A percentile compares a stretch with the other conserved stretches of the same genome.
These are phyloP conservation scores for Andrographis paniculata DNA, from an alignment of 305 asterid genomes.

Conservation along the genomic window DNA sequence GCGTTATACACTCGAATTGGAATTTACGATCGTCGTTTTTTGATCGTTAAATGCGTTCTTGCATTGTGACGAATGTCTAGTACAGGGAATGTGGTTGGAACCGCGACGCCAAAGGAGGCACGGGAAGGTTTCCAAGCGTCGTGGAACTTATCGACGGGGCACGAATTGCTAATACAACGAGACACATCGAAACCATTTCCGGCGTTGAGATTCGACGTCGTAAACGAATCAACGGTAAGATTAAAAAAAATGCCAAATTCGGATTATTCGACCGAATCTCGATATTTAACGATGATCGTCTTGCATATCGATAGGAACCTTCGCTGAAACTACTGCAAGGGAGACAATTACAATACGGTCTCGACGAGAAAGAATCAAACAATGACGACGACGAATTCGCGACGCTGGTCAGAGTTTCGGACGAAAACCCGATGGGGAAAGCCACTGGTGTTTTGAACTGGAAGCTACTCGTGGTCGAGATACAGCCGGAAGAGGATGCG, in stretches of 20 bases:
- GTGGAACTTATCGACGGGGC: slow-evolving; percentile 73
- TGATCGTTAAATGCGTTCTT: slow-evolving; percentile 15
- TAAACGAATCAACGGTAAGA: slow-evolving; percentile 35
- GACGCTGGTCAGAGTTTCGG: slow-evolving; percentile 58
- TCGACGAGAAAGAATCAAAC: slow-evolving; percentile 19
- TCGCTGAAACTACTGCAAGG: slow-evolving; percentile 56
- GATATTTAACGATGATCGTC: background rate
- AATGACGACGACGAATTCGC: slow-evolving; percentile 49
- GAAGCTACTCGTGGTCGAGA: slow-evolving; percentile 57
- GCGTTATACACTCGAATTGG: too few species aligned
- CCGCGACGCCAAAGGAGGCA: slow-evolving; percentile 74
- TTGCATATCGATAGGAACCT: background rate
- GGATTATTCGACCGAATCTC: background rate
- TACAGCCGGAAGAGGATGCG: slow-evolving; percentile 79
- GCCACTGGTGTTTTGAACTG: slow-evolving; percentile 89
- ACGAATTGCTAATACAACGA: slow-evolving; percentile 43
- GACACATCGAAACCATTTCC: slow-evolving; percentile 33
- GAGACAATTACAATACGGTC: slow-evolving; percentile 56
- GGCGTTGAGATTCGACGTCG: slow-evolving; percentile 38
- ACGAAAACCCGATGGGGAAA: slow-evolving; percentile 60
- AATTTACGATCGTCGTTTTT: background rate
- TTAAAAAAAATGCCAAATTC: background rate
- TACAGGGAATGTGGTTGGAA: slow-evolving; percentile 88
- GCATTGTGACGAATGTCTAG: slow-evolving; percentile 53
- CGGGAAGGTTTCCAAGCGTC: slow-evolving; percentile 62